These are phyloP conservation scores for Medicago arabica DNA, from an alignment of 306 rosid genomes.

Conservation along the genomic window DNA sequence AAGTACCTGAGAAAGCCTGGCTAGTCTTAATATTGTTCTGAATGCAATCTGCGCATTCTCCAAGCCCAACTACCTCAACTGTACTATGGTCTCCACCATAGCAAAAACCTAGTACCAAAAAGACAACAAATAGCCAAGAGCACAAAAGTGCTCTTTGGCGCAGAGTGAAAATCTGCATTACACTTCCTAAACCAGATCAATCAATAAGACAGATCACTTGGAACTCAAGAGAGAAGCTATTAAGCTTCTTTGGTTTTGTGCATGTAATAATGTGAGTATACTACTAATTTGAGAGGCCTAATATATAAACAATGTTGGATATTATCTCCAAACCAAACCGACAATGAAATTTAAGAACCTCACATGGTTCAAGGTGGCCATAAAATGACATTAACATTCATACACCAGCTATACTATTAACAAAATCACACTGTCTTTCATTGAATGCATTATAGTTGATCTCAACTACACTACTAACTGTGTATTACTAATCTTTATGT, in stretches of 20 bases:
- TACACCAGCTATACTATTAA: slow-evolving; percentile 28
- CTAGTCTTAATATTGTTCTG: slow-evolving; percentile 58
- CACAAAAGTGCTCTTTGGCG: slow-evolving; percentile 59
- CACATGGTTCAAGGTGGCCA: slow-evolving; percentile 70
- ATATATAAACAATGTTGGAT: slow-evolving; percentile 51
- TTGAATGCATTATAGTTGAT: slow-evolving; percentile 48
- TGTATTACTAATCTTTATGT: neutral
- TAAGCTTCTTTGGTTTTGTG: slow-evolving; percentile 32
- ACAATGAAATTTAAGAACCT: slow-evolving; percentile 59
- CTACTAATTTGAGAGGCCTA: neutral
- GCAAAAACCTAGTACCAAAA: slow-evolving; percentile 53
- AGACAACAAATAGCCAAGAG: slow-evolving; percentile 56
- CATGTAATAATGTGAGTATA: slow-evolving; percentile 12
- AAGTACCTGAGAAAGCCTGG: slow-evolving; percentile 80
- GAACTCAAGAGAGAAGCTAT: slow-evolving; percentile 40
- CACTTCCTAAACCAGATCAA: neutral
- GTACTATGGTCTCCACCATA: slow-evolving; percentile 63
- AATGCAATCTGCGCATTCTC: slow-evolving; percentile 83
- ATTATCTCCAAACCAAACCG: slow-evolving; percentile 41
- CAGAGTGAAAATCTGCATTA: slow-evolving; percentile 50
- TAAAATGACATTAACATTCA: slow-evolving; percentile 56
- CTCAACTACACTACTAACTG: slow-evolving; percentile 58
- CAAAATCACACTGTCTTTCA: slow-evolving; percentile 45
- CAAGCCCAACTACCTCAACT: slow-evolving; percentile 76
- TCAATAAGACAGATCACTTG: neutral